Evolutionary conservation across 208 protist species (phyloP).

Genomic region (Herpetomonas muscarum): DNA sequence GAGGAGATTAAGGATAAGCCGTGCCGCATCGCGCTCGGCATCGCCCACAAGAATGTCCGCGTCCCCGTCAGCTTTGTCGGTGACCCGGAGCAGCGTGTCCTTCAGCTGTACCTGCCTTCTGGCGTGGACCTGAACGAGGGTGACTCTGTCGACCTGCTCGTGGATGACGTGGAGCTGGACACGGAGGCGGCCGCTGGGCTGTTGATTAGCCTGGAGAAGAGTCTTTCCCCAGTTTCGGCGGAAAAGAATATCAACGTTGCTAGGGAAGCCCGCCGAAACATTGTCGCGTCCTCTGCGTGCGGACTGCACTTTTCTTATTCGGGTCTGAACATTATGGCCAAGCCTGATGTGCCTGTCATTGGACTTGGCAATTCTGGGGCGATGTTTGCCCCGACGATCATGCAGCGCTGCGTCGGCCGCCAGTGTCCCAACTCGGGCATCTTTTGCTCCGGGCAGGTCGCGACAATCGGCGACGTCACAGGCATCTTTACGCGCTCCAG

Average conservation of each 20-base stretch:
- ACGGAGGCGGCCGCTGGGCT: constrained; percentile 64
- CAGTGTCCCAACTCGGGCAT: constrained; percentile 60
- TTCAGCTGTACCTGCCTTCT: constrained; percentile 39
- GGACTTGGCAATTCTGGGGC: constrained; percentile 48
- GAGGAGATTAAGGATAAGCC: constrained; percentile 55
- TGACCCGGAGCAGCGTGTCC: constrained; percentile 37
- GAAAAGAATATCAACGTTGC: constrained; percentile 76
- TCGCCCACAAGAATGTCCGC: constrained; percentile 36
- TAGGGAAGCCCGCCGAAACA: constrained; percentile 59
- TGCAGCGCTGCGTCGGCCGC: constrained; percentile 73
- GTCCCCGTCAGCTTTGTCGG: constrained; percentile 74
- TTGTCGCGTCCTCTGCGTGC: constrained; percentile 60
- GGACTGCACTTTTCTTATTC: constrained; percentile 81
- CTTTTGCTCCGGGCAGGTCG: constrained; percentile 74
- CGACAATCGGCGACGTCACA: constrained; percentile 39
- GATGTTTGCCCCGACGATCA: constrained; percentile 58
- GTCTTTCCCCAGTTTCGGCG: constrained; percentile 35
- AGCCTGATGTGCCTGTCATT: constrained; percentile 53
- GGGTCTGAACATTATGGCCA: constrained; percentile 68
- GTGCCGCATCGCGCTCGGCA: constrained; percentile 65
- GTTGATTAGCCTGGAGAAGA: constrained; percentile 55
- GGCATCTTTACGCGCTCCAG: constrained; percentile 69
- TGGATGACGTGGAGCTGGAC: constrained; percentile 82
- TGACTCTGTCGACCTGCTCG: constrained; percentile 55
- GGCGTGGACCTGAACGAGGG: constrained; percentile 21